A percentile compares a stretch with the other conserved stretches of the same genome.
Evolutionary conservation across 768 basidiomycete species (phyloP).

Genomic region (Gelatoporia subvermispora): DNA sequence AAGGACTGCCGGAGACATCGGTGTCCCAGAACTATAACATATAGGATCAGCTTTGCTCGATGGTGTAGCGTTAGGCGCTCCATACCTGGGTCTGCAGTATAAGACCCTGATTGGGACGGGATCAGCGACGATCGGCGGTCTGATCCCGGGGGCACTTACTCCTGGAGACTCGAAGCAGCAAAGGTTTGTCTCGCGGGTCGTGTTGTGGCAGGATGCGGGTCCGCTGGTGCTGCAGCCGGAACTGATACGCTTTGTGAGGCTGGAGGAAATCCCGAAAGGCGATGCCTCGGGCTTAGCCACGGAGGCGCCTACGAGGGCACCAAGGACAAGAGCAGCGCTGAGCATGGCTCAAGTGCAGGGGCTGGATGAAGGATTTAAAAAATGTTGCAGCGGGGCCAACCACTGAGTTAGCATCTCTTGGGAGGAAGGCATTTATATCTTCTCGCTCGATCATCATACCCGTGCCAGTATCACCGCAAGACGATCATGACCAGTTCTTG

Average conservation of each 20-base stretch:
- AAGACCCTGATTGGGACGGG: slow-evolving; percentile 57
- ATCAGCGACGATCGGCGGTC: background rate
- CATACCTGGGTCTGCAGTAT: slow-evolving; percentile 51
- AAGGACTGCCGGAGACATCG: slow-evolving; percentile 55
- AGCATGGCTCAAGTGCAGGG: slow-evolving; percentile 14
- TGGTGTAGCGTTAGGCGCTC: background rate
- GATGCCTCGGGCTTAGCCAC: slow-evolving; percentile 11
- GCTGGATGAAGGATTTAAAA: background rate
- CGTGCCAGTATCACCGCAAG: too few relatives aligned
- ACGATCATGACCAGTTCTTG: too few relatives aligned
- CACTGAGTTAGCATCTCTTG: too few relatives aligned
- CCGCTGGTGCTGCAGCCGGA: slow-evolving; percentile 53
- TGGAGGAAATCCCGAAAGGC: background rate
- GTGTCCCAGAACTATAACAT: slow-evolving; percentile 68
- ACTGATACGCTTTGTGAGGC: slow-evolving; percentile 24
- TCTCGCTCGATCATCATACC: too few relatives aligned
- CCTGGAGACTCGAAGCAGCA: slow-evolving; percentile 66
- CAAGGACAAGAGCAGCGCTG: slow-evolving; percentile 18
- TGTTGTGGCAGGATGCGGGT: slow-evolving; percentile 50
- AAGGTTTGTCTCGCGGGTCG: slow-evolving; percentile 33
- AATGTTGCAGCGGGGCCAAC: background rate
- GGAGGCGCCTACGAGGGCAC: slow-evolving; percentile 15
- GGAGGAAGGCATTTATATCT: too few relatives aligned
- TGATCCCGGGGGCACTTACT: slow-evolving; percentile 31
- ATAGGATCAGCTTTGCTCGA: background rate